These are phyloP conservation scores for Sordariomycetes sp. DNA, from an alignment of 2,329 filamentous ascomycete species.

Conservation along the genomic window DNA sequence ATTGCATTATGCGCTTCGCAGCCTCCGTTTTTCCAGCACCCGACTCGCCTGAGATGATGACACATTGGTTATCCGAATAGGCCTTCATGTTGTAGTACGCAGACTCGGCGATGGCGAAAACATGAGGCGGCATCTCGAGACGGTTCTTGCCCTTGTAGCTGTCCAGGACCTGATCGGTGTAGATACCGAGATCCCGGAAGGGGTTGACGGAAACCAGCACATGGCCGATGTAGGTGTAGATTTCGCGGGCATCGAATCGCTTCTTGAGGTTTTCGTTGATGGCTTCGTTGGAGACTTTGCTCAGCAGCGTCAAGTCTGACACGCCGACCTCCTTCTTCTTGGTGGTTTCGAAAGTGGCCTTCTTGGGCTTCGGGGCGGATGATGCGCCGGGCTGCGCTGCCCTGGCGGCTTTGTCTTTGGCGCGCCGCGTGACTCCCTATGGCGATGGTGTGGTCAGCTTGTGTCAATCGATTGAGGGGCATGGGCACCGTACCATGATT, in stretches of 20 bases:
- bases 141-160: conserved; percentile 97
- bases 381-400: conserved; percentile 28
- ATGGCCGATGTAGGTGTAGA: conserved; percentile 99
- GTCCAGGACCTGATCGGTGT: conserved; percentile 87
- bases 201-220: conserved; percentile 98
- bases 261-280: conserved; percentile 99
- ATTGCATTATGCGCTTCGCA: conserved; percentile 98
- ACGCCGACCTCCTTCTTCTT: conserved; percentile 99
- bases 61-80: conserved; percentile 97
- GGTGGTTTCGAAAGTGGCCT: conserved; percentile 87
- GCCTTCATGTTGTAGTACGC: conserved; percentile 99
- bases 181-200: conserved; percentile 94
- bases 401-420: conserved; percentile 28
- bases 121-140: conserved; percentile 88
- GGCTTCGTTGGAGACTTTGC: conserved; percentile 97
- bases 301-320: conserved; percentile 92
- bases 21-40: conserved; percentile 98
- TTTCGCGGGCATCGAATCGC: conserved; percentile 93
- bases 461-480: too few species aligned
- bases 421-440: conserved; percentile 29
- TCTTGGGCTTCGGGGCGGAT: conserved; percentile 64
- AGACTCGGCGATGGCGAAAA: conserved; percentile 94
- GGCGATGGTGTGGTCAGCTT: too few species aligned
- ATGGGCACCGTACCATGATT: not conserved
- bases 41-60: conserved; percentile 98